phyloP scores from a whole-genome alignment of 148 eudicot genomes.

The Diospyros lotus region DNA sequence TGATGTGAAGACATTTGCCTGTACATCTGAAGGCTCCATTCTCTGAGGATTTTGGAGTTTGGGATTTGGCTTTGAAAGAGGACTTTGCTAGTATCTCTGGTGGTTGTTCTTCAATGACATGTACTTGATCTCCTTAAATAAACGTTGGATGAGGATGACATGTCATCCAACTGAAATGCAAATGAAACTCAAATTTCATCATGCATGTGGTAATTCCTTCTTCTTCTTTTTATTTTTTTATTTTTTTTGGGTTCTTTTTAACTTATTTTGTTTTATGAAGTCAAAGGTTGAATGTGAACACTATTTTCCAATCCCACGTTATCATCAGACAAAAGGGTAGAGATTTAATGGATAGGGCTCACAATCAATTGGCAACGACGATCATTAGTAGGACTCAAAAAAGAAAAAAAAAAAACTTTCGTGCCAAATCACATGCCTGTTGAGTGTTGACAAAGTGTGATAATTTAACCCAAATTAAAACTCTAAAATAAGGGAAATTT shows the following conservation, averaged over 20 bases:
- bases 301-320: constrained; percentile 11
- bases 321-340: constrained; percentile 14
- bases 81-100: no score
- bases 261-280: not conserved
- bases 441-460: no score
- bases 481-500: no score
- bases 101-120: not conserved
- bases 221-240: not conserved
- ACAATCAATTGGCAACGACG: not conserved
- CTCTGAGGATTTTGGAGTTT: no score
- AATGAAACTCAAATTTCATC: constrained; percentile 14
- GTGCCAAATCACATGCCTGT: no score
- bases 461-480: no score
- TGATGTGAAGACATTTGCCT: not conserved
- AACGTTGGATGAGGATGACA: constrained; percentile 1
- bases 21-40: not conserved
- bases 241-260: not conserved
- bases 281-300: constrained; percentile 5
- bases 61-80: no score
- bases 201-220: not conserved
- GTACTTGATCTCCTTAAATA: constrained; percentile 7
- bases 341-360: not conserved
- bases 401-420: no score
- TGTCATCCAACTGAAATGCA: constrained; percentile 5
- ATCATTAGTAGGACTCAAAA: no score